Base-by-base conservation (phyloP, 2,329 filamentous ascomycete species). In the Truncatella angustata region DNA sequence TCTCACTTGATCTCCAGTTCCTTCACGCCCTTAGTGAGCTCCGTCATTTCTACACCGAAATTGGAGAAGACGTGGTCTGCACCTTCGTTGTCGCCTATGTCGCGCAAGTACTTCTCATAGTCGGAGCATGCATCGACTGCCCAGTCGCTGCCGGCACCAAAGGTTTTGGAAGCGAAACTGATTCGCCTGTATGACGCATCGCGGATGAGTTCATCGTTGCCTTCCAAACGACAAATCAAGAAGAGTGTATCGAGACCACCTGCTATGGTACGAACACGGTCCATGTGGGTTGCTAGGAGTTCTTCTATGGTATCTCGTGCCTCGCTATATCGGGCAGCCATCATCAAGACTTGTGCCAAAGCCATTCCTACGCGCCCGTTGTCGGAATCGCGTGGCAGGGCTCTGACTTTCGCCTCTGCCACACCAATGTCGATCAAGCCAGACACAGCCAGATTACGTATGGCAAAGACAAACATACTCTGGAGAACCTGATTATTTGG, bases 1-100 rank as follows among this genome's bases (percentile, higher is more conserved):
- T n/a, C n/a, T n/a, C n/a, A 30, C 16, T 40, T 50, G 47, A 50
- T 40, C 28, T 40, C 16, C 9, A 50, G 24, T 21, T 50, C 47
- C 3, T 20, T 16, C 6, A 50, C 47, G 23, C 47, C 47, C 20
- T 50, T 23, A 4, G 47, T 32, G 14, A 50, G 47, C 4, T 16
- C 26, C n/a, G 30, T 36, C 36, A 50, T 42, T 14, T 42, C 20
- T 12, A 50, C 35, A 10, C 47, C 47, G 26, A 36, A 50, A 18
- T 42, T 24, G 9, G n/a, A 23, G 23, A 50, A 40, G 35, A 50
- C 47, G 9, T 24, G 20, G 35, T 42, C 35, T 9, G 47, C 47
- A 6, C 16, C 36, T 24, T 30, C 47, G 36, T 5, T 42, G 34
- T 50, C 47, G 9, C 47, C 47, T 20, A 42, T 30, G 9, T 42